Conservation (phyloP, 805 yeast species). For the Candida vartiovaarae region DNA sequence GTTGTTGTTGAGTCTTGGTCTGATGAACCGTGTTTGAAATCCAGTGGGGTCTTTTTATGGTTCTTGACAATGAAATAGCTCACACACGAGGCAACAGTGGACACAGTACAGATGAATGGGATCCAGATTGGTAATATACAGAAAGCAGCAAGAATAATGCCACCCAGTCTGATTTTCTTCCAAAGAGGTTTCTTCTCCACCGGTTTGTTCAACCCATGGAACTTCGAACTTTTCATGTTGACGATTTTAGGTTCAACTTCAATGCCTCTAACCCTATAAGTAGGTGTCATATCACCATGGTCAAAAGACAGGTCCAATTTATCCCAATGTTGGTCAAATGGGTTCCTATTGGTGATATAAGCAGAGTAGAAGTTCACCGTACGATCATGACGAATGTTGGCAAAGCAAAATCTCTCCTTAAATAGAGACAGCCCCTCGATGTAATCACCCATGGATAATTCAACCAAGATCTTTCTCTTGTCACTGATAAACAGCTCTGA, state of each 20-base stretch:
- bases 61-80: constrained; percentile 35
- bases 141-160: constrained; percentile 17
- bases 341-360: constrained; percentile 64
- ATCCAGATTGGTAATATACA: constrained; percentile 42
- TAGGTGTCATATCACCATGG: constrained; percentile 31
- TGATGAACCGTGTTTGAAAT: constrained; percentile 4
- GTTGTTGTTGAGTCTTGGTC: too few species aligned
- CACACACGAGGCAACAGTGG: constrained; percentile 29
- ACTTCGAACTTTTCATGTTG: constrained; percentile 35
- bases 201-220: constrained; percentile 1
- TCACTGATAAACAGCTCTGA: constrained; percentile 59
- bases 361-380: constrained; percentile 86
- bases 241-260: constrained; percentile 42
- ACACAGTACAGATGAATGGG: constrained; percentile 34
- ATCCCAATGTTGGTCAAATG: constrained; percentile 57
- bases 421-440: constrained; percentile 51
- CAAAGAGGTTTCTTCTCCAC: constrained; percentile 7
- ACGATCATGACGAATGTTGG: constrained; percentile 77
- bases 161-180: constrained; percentile 19
- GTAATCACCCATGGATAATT: constrained; percentile 34
- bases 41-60: constrained; percentile 11
- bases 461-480: constrained; percentile 37
- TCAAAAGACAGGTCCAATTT: constrained; percentile 30
- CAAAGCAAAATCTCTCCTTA: constrained; percentile 50
- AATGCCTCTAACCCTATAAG: constrained; percentile 29